Base-by-base conservation (phyloP, 2,329 filamentous ascomycete genomes). In the Colletotrichum godetiae region DNA sequence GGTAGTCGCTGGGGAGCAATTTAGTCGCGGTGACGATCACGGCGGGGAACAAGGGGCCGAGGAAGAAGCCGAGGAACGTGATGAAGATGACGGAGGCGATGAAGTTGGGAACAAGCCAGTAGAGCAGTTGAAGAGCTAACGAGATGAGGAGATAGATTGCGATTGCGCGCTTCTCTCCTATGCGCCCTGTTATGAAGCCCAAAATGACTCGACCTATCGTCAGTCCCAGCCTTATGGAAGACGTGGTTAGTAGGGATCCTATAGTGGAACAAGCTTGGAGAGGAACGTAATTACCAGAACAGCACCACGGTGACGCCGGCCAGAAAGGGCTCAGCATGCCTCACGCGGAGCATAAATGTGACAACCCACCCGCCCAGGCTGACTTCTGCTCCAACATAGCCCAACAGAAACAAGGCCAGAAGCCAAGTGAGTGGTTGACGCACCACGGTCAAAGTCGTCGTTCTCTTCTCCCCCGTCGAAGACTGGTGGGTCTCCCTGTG, bases 41-140 rank as follows among this genome's bases (percentile, higher is more conserved):
- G 1, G 92, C 92, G 0, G 94, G 94, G 79, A 95, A 97, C 24
- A 97, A 82, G 0, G 94, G 94, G 0, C 94, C 94, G 0, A 96
- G 86, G 78, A 95, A 94, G 85, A 96, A 94, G 0, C 94, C 94
- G 72, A 95, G 87, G 0, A 95, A 82, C 0, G 90, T 86, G 27
- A 95, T 92, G 31, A 93, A 92, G 15, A 95, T 86, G 10, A 93
- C 91, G 0, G 92, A 93, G 33, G 93, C 92, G 73, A 93, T 88
- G 79, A 96, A 94, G 68, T 90, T 89, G 0, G 94, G 94, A 0
- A 97, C 91, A 4, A 95, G 90, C 94, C 94, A 97, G 84, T 95
- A 94, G 72, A 95, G 82, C 2, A 97, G 84, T 78, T 95, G 88
- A 35, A 95, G 86, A 0, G 78, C 90, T 67, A 94, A 89, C 15